Conservation (phyloP, 768 basidiomycete species). For the Rhodotorula kratochvilovae region DNA sequence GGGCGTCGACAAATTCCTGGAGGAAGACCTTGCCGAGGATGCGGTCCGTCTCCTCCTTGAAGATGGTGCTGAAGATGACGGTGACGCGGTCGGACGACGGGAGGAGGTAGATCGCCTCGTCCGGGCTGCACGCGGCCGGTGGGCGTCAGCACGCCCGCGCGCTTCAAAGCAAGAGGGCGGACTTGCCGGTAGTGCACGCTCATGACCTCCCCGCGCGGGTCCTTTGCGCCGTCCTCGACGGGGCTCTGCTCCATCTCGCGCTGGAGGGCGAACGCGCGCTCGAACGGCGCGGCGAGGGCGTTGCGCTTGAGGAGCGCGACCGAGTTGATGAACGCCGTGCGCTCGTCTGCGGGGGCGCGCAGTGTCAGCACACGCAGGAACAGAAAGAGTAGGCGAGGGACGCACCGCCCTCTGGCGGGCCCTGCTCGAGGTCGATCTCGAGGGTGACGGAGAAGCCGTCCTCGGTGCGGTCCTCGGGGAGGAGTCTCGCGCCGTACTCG, state of each 20-base stretch:
- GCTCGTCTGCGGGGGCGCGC: slow-evolving; percentile 57
- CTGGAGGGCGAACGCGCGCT: slow-evolving; percentile 76
- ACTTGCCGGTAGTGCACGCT: slow-evolving; percentile 82
- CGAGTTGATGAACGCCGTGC: slow-evolving; percentile 72
- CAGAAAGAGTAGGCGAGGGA: slow-evolving; percentile 8
- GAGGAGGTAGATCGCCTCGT: slow-evolving; percentile 93
- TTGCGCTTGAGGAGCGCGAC: slow-evolving; percentile 84
- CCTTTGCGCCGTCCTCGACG: slow-evolving; percentile 54
- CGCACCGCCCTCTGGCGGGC: slow-evolving; percentile 74
- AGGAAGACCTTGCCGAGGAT: slow-evolving; percentile 97
- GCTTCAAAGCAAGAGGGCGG: slow-evolving; percentile 51
- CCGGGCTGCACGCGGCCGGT: slow-evolving; percentile 44
- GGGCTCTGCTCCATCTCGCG: slow-evolving; percentile 64
- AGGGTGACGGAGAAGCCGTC: slow-evolving; percentile 84
- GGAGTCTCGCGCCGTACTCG: slow-evolving; percentile 73
- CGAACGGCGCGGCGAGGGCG: slow-evolving; percentile 90
- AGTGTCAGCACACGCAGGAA: background rate
- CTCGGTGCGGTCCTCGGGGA: slow-evolving; percentile 55
- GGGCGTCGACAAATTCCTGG: slow-evolving; percentile 99
- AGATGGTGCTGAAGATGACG: slow-evolving; percentile 93
- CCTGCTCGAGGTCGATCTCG: slow-evolving; percentile 77
- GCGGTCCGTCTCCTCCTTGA: slow-evolving; percentile 93
- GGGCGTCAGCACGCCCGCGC: too few species aligned
- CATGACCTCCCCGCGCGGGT: slow-evolving; percentile 76
- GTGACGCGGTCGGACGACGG: slow-evolving; percentile 93